phyloP scores from a whole-genome alignment of 257 asterid genomes.

The Paraleonurus japonicus region DNA sequence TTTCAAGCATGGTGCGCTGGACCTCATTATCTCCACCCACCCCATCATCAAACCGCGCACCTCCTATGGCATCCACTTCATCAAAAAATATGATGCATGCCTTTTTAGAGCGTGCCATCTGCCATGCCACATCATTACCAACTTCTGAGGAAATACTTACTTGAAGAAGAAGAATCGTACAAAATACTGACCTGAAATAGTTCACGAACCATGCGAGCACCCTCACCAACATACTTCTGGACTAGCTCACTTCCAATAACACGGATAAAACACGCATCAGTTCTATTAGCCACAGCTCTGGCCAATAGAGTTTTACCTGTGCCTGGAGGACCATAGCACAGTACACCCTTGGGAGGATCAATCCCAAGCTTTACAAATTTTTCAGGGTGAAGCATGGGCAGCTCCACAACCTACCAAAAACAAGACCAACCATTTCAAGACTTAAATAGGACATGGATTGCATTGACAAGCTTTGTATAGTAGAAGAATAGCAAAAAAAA shows the following conservation, averaged over 20 bases:
- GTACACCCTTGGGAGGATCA: conserved; percentile 98
- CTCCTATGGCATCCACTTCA: conserved; percentile 98
- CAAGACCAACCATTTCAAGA: background rate
- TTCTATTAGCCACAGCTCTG: conserved; percentile 98
- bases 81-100: conserved; percentile 98
- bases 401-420: conserved; percentile 70
- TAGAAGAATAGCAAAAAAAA: background rate
- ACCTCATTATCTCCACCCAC: conserved; percentile 98
- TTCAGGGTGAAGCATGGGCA: conserved; percentile 99
- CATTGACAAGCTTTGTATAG: background rate
- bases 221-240: conserved; percentile 98
- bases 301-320: conserved; percentile 98
- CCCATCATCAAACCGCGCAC: conserved; percentile 97
- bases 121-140: conserved; percentile 16
- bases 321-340: conserved; percentile 98
- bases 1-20: conserved; percentile 98
- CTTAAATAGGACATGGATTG: background rate
- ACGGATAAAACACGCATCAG: conserved; percentile 97
- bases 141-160: background rate
- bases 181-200: conserved; percentile 75
- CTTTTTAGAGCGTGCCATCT: conserved; percentile 99
- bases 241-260: conserved; percentile 99
- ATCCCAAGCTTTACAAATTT: conserved; percentile 96
- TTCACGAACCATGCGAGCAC: conserved; percentile 99
- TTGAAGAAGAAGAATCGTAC: background rate